Evolutionary conservation across 2,329 filamentous ascomycete genomes (phyloP), one percentile per base, ranked within the genome.

Genomic region (Exophiala bonariae): DNA sequence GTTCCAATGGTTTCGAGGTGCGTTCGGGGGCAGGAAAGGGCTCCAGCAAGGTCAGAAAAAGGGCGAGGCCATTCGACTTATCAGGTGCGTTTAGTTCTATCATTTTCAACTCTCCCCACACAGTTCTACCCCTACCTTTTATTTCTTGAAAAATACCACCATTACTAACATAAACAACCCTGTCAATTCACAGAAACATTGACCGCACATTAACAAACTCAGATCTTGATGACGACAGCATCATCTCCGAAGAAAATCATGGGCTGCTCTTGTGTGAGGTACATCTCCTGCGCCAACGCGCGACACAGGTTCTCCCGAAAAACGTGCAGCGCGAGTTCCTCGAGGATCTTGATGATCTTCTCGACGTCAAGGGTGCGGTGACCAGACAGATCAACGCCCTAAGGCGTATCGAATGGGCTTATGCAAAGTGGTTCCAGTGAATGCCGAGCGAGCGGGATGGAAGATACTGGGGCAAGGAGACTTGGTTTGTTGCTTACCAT

Each of bases 211-310:
- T 91, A 38, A 82, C 81, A 9, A 79, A 82, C 55, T 83, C 85
- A 3, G 77, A 77, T n/a, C 81, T 85, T 0, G 84, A 82, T 8
- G 78, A 87, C 50, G 86, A 85, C 61, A 88, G 80, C 7, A 79
- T 92, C 52, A 75, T 97, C 39, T 85, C 86, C 2, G 96, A 96
- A 74, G 95, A 92, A 67, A 90, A 97, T 59, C 89, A 96, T 59
- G 93, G 93, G 1, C 73, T 96, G 49, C 72, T 99, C 33, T 76
- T 99, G 3, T 95, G 89, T 65, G 92, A 99, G 65, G 85, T 92
- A 3, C 90, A 97, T 59, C 78, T 90, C 22, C 74, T 99, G 42
- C 81, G 90, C 36, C 81, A 81, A 58, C 78, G 86, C 35, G 85
- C 86, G 2, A 74, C 75, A 41, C 75, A 72, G 17, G 70, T 90